Evolutionary conservation across 2,329 filamentous ascomycete species (phyloP).

Genomic region (Hansfordia pulvinata): DNA sequence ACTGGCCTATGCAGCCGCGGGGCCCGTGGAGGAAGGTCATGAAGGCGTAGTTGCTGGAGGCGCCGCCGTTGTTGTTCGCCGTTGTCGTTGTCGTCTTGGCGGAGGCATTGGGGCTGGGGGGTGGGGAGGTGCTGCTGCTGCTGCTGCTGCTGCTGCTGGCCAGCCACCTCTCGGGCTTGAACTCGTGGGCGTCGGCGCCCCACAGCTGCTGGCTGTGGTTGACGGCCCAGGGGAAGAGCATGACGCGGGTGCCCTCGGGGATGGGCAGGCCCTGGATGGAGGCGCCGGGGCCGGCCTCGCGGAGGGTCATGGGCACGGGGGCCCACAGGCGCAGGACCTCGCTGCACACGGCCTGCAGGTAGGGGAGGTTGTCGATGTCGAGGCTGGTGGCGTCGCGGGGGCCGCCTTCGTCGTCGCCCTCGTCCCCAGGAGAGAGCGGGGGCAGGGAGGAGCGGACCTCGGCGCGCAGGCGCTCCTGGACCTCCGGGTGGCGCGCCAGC

Average conservation of each 20-base stretch:
- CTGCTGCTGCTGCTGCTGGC: too few relatives aligned
- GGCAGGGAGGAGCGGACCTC: constrained; percentile 24
- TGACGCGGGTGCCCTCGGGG: constrained; percentile 50
- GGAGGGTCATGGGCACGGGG: constrained; percentile 41
- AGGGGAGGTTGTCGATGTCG: constrained; percentile 24
- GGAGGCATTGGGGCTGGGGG: constrained; percentile 18
- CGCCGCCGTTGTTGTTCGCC: constrained; percentile 50
- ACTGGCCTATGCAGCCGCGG: constrained; percentile 69
- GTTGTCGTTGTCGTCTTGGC: constrained; percentile 24
- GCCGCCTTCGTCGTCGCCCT: too few relatives aligned
- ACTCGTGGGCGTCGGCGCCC: constrained; percentile 61
- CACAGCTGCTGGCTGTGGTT: constrained; percentile 60
- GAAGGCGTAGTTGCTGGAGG: constrained; percentile 62
- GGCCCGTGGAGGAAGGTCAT: constrained; percentile 81
- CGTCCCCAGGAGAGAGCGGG: too few relatives aligned
- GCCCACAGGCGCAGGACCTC: constrained; percentile 27
- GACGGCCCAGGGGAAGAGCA: constrained; percentile 51
- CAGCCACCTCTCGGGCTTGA: constrained; percentile 71
- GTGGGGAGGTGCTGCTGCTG: too few relatives aligned
- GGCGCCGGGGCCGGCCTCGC: constrained; percentile 40
- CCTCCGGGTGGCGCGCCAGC: constrained; percentile 18
- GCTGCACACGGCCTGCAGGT: constrained; percentile 27
- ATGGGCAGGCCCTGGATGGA: constrained; percentile 42
- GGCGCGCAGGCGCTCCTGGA: constrained; percentile 22
- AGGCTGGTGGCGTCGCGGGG: constrained; percentile 12